phyloP scores from a whole-genome alignment of 2,329 filamentous ascomycete genomes.

The Hymenoscyphus linearis region DNA sequence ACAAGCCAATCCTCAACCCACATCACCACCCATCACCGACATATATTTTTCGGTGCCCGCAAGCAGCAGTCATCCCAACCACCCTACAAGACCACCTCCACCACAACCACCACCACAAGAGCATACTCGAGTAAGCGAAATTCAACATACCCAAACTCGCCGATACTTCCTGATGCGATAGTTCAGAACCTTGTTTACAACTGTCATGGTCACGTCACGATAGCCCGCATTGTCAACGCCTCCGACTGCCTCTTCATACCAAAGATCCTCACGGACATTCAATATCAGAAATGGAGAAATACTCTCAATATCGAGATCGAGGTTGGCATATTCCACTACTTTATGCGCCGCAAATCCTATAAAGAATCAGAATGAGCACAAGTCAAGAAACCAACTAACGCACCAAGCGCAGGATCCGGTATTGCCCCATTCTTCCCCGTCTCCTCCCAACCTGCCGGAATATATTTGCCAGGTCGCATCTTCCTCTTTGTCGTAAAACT shows the following conservation, averaged over 20 bases:
- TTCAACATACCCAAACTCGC: not conserved
- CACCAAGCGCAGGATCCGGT: conserved; percentile 65
- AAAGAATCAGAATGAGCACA: not conserved
- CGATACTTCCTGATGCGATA: not conserved
- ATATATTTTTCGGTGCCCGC: not conserved
- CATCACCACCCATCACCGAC: not conserved
- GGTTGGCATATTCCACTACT: conserved; percentile 39
- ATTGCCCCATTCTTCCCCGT: conserved; percentile 94
- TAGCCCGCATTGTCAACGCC: not conserved
- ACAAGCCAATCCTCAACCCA: not conserved
- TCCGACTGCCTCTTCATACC: not conserved
- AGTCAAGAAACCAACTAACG: conserved; percentile 19
- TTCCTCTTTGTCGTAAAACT: conserved; percentile 77
- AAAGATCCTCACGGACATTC: not conserved
- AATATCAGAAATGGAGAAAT: conserved; percentile 59
- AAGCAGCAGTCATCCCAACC: not conserved
- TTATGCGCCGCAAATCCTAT: not conserved
- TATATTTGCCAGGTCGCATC: conserved; percentile 59
- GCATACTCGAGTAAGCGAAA: not conserved
- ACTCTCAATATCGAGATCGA: conserved; percentile 69
- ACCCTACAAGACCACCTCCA: not conserved
- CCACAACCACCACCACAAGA: not conserved
- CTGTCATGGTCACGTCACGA: conserved; percentile 3
- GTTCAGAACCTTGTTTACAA: not conserved
- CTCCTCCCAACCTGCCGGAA: conserved; percentile 55